These are phyloP conservation scores for Amaranthus palmeri DNA, from an alignment of 148 eudicot species.

Conservation along the genomic window DNA sequence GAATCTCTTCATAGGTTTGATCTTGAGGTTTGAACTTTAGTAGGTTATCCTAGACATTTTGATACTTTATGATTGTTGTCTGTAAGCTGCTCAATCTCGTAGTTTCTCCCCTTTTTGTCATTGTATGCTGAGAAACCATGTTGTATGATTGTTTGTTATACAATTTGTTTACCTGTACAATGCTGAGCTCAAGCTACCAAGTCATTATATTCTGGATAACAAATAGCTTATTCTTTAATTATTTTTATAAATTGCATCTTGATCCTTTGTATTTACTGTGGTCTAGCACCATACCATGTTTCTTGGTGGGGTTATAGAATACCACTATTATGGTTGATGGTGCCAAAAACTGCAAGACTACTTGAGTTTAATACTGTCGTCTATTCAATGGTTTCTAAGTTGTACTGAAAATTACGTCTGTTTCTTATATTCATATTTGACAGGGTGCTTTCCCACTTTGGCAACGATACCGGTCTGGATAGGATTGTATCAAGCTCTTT, in stretches of 20 bases:
- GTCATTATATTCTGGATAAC: background rate
- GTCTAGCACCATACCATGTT: background rate
- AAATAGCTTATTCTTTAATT: too few relatives aligned
- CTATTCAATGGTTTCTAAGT: slow-evolving; percentile 2
- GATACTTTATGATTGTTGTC: too few relatives aligned
- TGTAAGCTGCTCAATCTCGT: too few relatives aligned
- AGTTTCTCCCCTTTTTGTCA: too few relatives aligned
- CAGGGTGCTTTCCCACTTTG: slow-evolving; percentile 98
- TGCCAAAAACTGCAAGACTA: background rate
- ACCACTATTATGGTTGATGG: background rate
- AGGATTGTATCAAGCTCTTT: slow-evolving; percentile 98
- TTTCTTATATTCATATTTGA: slow-evolving; percentile 10
- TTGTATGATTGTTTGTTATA: too few relatives aligned
- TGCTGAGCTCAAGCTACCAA: too few relatives aligned
- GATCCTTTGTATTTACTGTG: background rate
- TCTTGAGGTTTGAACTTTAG: background rate
- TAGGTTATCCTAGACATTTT: background rate
- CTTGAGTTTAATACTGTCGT: background rate
- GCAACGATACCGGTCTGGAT: slow-evolving; percentile 99
- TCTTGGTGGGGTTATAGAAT: background rate
- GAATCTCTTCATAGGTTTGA: too few relatives aligned
- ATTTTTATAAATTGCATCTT: background rate
- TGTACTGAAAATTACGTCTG: background rate
- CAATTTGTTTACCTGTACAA: too few relatives aligned
- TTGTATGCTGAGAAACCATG: too few relatives aligned